phyloP scores from a whole-genome alignment of 805 yeast genomes.

The Myxozyma kluyveri region DNA sequence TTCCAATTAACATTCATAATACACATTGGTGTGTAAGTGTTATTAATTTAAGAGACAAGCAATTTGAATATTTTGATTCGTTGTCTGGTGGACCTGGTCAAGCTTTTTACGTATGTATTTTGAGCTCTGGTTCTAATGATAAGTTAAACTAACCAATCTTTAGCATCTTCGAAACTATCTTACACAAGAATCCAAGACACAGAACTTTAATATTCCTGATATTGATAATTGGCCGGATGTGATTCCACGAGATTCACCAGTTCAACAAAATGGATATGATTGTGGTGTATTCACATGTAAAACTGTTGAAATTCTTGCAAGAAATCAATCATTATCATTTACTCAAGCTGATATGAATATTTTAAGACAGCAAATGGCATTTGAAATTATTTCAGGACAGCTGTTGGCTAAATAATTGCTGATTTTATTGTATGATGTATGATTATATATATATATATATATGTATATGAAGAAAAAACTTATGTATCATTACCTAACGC shows the following conservation, averaged over 20 bases:
- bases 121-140: slow-evolving; percentile 10
- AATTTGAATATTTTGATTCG: slow-evolving; percentile 76
- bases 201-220: slow-evolving; percentile 40
- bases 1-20: slow-evolving; percentile 79
- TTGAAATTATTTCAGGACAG: slow-evolving; percentile 46
- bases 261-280: slow-evolving; percentile 85
- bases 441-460: neutral
- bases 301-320: slow-evolving; percentile 61
- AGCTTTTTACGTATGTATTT: slow-evolving; percentile 34
- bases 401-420: slow-evolving; percentile 4
- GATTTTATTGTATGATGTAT: neutral
- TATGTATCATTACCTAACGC: neutral
- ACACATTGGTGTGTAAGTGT: slow-evolving; percentile 93
- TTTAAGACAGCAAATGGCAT: slow-evolving; percentile 68
- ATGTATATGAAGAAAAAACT: too few relatives aligned
- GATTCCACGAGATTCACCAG: slow-evolving; percentile 56
- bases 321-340: slow-evolving; percentile 51
- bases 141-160: slow-evolving; percentile 6
- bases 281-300: slow-evolving; percentile 94
- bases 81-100: slow-evolving; percentile 47
- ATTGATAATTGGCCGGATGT: slow-evolving; percentile 35
- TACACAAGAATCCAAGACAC: slow-evolving; percentile 60
- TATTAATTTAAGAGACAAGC: slow-evolving; percentile 57
- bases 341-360: slow-evolving; percentile 65
- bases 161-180: slow-evolving; percentile 56